These are phyloP conservation scores for Pseudocercospora musae DNA, from an alignment of 2,329 filamentous ascomycete genomes.

Conservation along the genomic window DNA sequence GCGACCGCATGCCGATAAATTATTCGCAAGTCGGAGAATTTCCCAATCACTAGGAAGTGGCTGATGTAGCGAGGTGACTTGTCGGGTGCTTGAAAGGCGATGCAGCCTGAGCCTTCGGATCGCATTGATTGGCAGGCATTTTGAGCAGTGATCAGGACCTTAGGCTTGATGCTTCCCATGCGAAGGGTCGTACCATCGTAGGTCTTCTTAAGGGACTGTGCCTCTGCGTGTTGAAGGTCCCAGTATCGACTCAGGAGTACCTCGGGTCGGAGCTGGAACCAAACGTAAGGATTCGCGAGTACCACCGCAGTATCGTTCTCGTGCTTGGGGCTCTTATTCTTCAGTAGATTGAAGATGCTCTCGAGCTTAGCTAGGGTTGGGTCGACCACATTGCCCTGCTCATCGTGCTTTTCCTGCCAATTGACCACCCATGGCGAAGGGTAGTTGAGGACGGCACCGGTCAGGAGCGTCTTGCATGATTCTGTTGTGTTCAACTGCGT, in stretches of 20 bases:
- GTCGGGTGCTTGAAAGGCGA: slow-evolving; percentile 3
- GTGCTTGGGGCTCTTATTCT: neutral
- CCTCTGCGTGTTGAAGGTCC: neutral
- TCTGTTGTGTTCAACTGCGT: slow-evolving; percentile 4
- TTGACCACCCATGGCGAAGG: slow-evolving; percentile 13
- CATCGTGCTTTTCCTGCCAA: neutral
- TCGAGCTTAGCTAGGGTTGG: slow-evolving; percentile 8
- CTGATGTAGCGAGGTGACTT: slow-evolving; percentile 12
- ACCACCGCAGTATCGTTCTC: slow-evolving; percentile 10
- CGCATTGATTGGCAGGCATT: slow-evolving; percentile 2
- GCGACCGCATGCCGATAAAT: slow-evolving; percentile 9
- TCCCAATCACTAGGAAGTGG: slow-evolving; percentile 10
- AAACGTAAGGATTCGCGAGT: slow-evolving; percentile 10
- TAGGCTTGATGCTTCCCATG: neutral
- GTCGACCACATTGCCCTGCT: neutral
- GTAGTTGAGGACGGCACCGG: slow-evolving; percentile 12
- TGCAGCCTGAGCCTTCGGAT: neutral
- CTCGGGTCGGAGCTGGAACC: slow-evolving; percentile 19
- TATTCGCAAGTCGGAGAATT: slow-evolving; percentile 1
- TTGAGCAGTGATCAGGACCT: slow-evolving; percentile 12
- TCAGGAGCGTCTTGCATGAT: slow-evolving; percentile 16
- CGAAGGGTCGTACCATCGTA: neutral
- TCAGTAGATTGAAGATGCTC: slow-evolving; percentile 6
- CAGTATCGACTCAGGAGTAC: slow-evolving; percentile 14
- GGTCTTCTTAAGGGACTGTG: neutral